phyloP scores from a whole-genome alignment of 306 rosid species.

The Sophora flavescens region DNA sequence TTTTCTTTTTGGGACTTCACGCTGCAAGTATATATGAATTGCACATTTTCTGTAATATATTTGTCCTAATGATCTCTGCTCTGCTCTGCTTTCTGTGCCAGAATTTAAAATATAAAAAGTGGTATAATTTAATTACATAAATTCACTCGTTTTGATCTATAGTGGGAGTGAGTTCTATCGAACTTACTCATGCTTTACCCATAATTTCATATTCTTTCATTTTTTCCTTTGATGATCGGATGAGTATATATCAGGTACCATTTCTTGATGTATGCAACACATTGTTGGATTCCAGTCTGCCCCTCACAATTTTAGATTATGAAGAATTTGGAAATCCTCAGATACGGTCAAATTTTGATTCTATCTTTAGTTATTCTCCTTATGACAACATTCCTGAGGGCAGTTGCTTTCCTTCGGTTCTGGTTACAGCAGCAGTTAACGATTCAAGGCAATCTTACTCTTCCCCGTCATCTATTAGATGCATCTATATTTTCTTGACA shows the following conservation, averaged over 20 bases:
- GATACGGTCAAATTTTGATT: slow-evolving; percentile 59
- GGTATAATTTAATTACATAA: slow-evolving; percentile 6
- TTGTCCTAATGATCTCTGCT: slow-evolving; percentile 20
- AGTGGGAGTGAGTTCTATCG: background rate
- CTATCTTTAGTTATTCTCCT: slow-evolving; percentile 77
- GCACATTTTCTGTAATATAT: background rate
- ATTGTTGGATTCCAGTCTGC: slow-evolving; percentile 81
- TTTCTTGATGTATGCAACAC: slow-evolving; percentile 97
- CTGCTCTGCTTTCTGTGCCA: slow-evolving; percentile 10
- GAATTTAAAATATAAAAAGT: slow-evolving; percentile 7
- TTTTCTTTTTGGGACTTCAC: slow-evolving; percentile 11
- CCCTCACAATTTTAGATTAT: slow-evolving; percentile 86
- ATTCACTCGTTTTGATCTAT: slow-evolving; percentile 11
- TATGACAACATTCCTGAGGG: slow-evolving; percentile 78
- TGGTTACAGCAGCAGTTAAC: slow-evolving; percentile 74
- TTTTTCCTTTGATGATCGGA: slow-evolving; percentile 34
- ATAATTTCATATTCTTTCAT: slow-evolving; percentile 2
- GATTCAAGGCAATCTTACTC: slow-evolving; percentile 76
- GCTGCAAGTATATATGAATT: background rate
- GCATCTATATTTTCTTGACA: background rate
- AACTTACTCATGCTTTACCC: slow-evolving; percentile 1
- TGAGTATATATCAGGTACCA: slow-evolving; percentile 71
- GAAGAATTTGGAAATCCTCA: slow-evolving; percentile 96
- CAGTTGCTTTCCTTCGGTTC: slow-evolving; percentile 85
- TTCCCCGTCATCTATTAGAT: slow-evolving; percentile 4